Percentiles rank a stretch among this genome's conserved stretches.
These are phyloP conservation scores for Camelina neglecta DNA, from an alignment of 345 rosid genomes.

Conservation along the genomic window DNA sequence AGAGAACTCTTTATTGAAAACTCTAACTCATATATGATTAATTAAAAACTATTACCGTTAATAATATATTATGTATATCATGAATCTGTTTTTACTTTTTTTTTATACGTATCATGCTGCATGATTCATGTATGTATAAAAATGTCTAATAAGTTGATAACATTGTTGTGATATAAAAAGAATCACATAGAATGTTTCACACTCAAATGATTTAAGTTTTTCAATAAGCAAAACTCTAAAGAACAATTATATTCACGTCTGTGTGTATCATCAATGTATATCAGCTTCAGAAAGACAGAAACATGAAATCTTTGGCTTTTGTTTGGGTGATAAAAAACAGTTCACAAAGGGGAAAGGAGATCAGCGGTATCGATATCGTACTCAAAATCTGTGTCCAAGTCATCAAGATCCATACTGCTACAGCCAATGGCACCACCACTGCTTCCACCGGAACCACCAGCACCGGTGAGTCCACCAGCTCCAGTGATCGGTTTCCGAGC, in stretches of 20 bases:
- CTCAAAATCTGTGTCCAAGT: conserved; percentile 49
- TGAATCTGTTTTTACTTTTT: not conserved
- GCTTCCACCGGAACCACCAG: conserved; percentile 49
- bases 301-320: not conserved
- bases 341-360: conserved; percentile 57
- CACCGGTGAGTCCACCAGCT: conserved; percentile 35
- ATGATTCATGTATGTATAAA: not conserved
- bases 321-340: not conserved
- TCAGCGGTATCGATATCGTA: conserved; percentile 61
- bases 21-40: not conserved
- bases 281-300: conserved; percentile 11
- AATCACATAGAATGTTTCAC: not conserved
- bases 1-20: not conserved
- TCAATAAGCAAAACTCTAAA: not conserved
- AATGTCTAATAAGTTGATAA: not conserved
- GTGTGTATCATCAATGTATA: conserved; percentile 13
- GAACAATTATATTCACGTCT: not conserved
- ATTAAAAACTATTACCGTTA: not conserved
- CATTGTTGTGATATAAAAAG: too few relatives aligned
- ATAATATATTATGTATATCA: not conserved
- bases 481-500: conserved; percentile 53
- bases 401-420: conserved; percentile 70
- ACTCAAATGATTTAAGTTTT: not conserved
- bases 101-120: not conserved
- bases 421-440: conserved; percentile 50